Evolutionary conservation across 2,329 filamentous ascomycete genomes (phyloP).

Genomic region (Fonsecaea multimorphosa): DNA sequence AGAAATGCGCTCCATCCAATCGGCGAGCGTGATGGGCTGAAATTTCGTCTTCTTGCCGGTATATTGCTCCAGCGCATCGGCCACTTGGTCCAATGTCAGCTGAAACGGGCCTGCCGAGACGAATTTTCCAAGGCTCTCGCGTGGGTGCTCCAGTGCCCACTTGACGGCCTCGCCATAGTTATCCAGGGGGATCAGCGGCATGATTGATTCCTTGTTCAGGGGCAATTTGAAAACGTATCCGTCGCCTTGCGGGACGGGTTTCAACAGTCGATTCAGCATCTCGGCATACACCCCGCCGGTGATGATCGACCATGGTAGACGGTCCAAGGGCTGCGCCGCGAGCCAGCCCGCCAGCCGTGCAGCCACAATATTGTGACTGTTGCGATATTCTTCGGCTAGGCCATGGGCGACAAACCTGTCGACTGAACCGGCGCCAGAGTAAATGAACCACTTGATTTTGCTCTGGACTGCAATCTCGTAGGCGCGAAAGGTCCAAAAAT

Average conservation of each 20-base stretch:
- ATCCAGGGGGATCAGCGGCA: neutral
- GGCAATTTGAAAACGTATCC: neutral
- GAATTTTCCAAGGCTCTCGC: neutral
- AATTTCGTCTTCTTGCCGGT: constrained; percentile 1
- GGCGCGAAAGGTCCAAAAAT: constrained; percentile 4
- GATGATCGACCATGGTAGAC: neutral
- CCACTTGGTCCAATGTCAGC: neutral
- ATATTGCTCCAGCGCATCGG: neutral
- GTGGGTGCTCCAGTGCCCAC: constrained; percentile 1
- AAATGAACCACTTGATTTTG: neutral
- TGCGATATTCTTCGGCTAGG: neutral
- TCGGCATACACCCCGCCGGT: constrained; percentile 2
- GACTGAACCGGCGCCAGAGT: neutral
- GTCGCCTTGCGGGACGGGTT: neutral
- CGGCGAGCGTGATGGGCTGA: neutral
- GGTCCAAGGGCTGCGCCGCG: neutral
- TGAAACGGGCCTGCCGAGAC: neutral
- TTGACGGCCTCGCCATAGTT: neutral
- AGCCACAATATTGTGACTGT: neutral
- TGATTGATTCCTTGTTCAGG: neutral
- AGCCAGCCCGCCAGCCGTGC: neutral
- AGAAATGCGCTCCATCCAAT: neutral
- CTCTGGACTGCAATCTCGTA: constrained; percentile 1
- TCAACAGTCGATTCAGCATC: constrained; percentile 2
- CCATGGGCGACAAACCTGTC: neutral